phyloP scores from a whole-genome alignment of 805 yeast genomes.

The Blastobotrys robertii region DNA sequence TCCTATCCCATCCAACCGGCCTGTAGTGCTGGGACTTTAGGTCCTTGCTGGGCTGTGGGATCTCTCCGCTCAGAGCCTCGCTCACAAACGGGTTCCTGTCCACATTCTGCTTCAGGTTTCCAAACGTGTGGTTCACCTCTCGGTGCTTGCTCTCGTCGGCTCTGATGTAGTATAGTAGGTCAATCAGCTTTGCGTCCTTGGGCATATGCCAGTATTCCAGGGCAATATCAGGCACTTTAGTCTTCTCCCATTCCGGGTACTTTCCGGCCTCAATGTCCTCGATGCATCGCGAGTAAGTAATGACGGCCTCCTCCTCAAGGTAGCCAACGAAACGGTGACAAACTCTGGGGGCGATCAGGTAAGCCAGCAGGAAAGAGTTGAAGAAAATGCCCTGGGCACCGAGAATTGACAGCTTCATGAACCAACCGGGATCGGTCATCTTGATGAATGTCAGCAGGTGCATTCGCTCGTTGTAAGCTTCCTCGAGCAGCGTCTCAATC shows the following conservation, averaged over 20 bases:
- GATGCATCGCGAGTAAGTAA: constrained; percentile 54
- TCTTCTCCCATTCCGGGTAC: constrained; percentile 37
- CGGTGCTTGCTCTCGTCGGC: constrained; percentile 76
- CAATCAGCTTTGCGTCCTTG: constrained; percentile 44
- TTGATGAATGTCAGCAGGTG: constrained; percentile 61
- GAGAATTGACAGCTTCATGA: constrained; percentile 44
- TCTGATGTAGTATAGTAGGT: constrained; percentile 50
- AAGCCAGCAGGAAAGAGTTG: constrained; percentile 51
- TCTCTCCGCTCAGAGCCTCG: constrained; percentile 23
- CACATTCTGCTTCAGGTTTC: constrained; percentile 40
- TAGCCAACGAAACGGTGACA: constrained; percentile 75
- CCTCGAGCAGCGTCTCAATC: constrained; percentile 64
- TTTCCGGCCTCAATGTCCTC: constrained; percentile 43
- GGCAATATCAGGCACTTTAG: constrained; percentile 38
- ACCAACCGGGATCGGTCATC: constrained; percentile 51
- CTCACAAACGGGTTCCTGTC: constrained; percentile 66
- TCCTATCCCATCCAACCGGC: constrained; percentile 28
- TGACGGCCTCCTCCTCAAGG: constrained; percentile 67
- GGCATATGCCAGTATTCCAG: constrained; percentile 52
- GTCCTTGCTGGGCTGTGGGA: constrained; percentile 29
- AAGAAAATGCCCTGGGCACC: constrained; percentile 65
- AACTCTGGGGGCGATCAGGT: constrained; percentile 48
- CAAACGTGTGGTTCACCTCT: constrained; percentile 71
- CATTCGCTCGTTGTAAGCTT: constrained; percentile 73
- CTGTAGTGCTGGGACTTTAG: constrained; percentile 18